phyloP scores from a whole-genome alignment of 345 rosid species.

The Pistacia atlantica region DNA sequence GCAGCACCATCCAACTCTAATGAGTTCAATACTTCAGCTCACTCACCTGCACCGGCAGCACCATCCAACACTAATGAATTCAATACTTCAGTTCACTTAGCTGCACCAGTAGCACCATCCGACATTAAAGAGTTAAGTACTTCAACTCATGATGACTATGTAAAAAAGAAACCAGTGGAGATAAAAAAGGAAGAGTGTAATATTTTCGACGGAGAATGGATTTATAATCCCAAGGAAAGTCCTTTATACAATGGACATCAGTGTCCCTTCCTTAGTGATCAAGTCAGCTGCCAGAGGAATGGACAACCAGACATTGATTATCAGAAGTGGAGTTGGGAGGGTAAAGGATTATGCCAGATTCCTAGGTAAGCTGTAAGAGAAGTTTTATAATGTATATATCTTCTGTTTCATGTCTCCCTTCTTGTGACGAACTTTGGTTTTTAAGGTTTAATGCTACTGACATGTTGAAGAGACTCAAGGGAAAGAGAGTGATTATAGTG shows the following conservation, averaged over 20 bases:
- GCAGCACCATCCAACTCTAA: background rate
- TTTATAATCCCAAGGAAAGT: conserved; percentile 35
- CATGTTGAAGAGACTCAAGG: conserved; percentile 49
- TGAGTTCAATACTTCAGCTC: background rate
- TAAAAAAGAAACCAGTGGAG: conserved; percentile 2
- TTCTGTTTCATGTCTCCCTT: background rate
- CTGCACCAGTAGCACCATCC: background rate
- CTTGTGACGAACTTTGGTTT: conserved; percentile 7
- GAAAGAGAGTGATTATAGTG: conserved; percentile 53
- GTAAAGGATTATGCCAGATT: conserved; percentile 37
- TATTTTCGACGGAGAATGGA: conserved; percentile 56
- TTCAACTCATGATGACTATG: background rate
- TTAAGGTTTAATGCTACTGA: conserved; percentile 45
- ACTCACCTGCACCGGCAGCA: background rate
- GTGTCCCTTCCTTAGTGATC: conserved; percentile 53
- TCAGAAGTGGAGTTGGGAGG: conserved; percentile 62
- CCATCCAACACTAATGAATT: background rate
- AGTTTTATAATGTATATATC: background rate
- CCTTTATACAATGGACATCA: conserved; percentile 29
- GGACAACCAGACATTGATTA: conserved; percentile 51
- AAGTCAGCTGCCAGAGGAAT: conserved; percentile 51
- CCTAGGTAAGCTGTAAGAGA: conserved; percentile 32
- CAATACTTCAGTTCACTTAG: background rate
- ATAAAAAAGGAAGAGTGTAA: conserved; percentile 28
- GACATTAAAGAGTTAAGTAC: background rate